Base-by-base conservation (phyloP, 768 basidiomycete genomes). In the Kwoniella pini region DNA sequence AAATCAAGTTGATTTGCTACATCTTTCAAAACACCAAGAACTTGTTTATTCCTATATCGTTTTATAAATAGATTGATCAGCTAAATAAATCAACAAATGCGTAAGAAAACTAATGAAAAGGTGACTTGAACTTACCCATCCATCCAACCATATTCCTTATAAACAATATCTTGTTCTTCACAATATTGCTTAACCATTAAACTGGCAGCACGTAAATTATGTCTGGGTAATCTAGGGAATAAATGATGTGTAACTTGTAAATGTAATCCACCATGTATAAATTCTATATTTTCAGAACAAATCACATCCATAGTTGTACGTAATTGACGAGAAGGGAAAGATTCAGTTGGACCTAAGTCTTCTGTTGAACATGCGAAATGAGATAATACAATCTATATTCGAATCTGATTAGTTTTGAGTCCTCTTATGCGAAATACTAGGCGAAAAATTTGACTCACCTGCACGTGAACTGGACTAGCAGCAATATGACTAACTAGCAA, bases 291-390 rank as follows among this genome's bases (percentile, higher is more conserved):
- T 1, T 87, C 82, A 2, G 86, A 85, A 79, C 96, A 98, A 62
- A 90, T 85, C 40, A 99, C 91, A 77, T 99, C 96, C 44, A 90
- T 88, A 0, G 96, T 98, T n/a, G 96, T 99, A 48, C 96, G 88
- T 70, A 99, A 81, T 77, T 99, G 96, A 15, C 96, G 87, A 68
- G 91, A 88, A 3, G 88, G 85, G 81, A 97, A 98, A 0, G 91
- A 94, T 75, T 99, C 96, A 27, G 81, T 80, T 0, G 91, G 90
- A 12, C 94, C 94, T 19, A 97, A 82, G 74, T 97, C 95, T 9
- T 82, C 88, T 1, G 93, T 94, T 12, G 95, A 92, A 82, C 93
- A 91, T 49, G 91, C 88, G 77, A 94, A 99, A 81, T 99, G 96
- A 7, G 96, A 99, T 26, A 98, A 85, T 1, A 97, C 94, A 69